Percentiles rank a stretch among this genome's conserved stretches.
These are phyloP conservation scores for Coniferiporia weirii DNA, from an alignment of 1,284 basidiomycete genomes.

Conservation along the genomic window DNA sequence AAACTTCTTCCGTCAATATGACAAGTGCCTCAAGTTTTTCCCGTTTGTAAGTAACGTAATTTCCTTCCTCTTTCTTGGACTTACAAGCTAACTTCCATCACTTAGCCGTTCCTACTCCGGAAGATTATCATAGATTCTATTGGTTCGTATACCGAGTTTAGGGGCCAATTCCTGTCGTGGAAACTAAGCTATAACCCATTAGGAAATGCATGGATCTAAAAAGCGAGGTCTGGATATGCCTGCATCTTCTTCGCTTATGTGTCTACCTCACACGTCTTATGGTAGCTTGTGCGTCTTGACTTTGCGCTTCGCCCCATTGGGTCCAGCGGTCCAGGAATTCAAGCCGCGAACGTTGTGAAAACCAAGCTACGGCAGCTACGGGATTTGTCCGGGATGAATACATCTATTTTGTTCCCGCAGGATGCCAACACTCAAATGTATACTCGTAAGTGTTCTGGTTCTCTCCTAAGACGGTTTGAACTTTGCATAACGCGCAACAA, in stretches of 20 bases:
- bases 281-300: constrained; percentile 1
- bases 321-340: constrained; percentile 4
- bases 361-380: neutral
- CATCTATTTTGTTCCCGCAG: neutral
- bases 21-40: too few relatives aligned
- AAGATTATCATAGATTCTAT: neutral
- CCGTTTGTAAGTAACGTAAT: too few relatives aligned
- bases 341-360: neutral
- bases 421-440: neutral
- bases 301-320: constrained; percentile 3
- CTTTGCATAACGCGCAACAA: too few relatives aligned
- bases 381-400: constrained; percentile 1
- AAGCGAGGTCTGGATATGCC: neutral
- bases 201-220: constrained; percentile 11
- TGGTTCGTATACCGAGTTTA: too few relatives aligned
- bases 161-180: too few relatives aligned
- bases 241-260: neutral
- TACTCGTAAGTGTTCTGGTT: neutral
- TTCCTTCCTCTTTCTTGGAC: too few relatives aligned
- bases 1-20: too few relatives aligned
- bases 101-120: neutral
- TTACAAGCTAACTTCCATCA: too few relatives aligned
- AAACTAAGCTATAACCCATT: too few relatives aligned
- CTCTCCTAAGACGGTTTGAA: neutral
- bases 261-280: neutral